Percentiles rank a stretch among this genome's conserved stretches.
phyloP scores from a whole-genome alignment of 78 protist species.

The Dictyostelium firmibasis region DNA sequence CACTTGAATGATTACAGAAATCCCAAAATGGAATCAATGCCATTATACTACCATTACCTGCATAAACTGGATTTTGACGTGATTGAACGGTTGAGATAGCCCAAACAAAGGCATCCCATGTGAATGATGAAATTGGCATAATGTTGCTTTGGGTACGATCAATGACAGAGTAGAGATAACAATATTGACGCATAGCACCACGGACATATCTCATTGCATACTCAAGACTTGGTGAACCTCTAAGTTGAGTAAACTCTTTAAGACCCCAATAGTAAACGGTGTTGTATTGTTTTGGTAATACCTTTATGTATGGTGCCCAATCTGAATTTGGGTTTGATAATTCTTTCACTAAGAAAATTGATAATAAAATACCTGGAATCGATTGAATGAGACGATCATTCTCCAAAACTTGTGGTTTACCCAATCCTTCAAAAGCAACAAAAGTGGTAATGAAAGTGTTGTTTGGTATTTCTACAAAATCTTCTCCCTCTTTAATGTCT shows the following conservation, averaged over 20 bases:
- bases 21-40: slow-evolving; percentile 83
- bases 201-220: slow-evolving; percentile 10
- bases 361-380: slow-evolving; percentile 1
- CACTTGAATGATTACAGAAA: slow-evolving; percentile 41
- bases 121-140: slow-evolving; percentile 25
- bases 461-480: slow-evolving; percentile 19
- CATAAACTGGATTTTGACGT: slow-evolving; percentile 60
- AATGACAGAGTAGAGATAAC: slow-evolving; percentile 22
- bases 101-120: slow-evolving; percentile 65
- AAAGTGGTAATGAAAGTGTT: background rate
- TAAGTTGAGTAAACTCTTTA: background rate
- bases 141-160: slow-evolving; percentile 20
- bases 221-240: slow-evolving; percentile 1
- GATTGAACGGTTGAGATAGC: slow-evolving; percentile 52
- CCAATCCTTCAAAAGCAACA: slow-evolving; percentile 14
- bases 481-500: slow-evolving; percentile 63
- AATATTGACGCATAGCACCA: slow-evolving; percentile 36
- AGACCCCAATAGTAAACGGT: slow-evolving; percentile 13
- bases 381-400: background rate
- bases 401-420: background rate
- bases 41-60: background rate
- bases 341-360: slow-evolving; percentile 30
- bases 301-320: slow-evolving; percentile 63
- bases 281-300: slow-evolving; percentile 41
- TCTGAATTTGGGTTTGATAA: background rate